Conservation (phyloP, 768 basidiomycete genomes). For the Harrya chromipes region DNA sequence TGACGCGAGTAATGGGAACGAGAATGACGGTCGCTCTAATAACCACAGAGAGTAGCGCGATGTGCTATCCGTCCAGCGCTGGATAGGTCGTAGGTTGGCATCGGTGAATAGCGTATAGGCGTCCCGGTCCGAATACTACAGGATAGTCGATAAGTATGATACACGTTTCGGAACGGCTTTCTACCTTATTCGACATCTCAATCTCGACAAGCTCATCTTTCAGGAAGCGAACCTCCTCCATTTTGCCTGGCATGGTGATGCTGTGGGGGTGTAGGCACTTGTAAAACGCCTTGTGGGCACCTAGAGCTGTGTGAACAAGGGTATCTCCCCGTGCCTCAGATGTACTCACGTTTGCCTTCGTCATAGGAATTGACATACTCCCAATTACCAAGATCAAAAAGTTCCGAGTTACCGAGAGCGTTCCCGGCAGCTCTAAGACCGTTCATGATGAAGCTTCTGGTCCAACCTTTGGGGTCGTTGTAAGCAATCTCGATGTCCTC, state of each 20-base stretch:
- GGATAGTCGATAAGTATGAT: slow-evolving; percentile 1
- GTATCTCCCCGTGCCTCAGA: not conserved
- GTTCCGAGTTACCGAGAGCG: slow-evolving; percentile 59
- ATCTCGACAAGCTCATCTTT: slow-evolving; percentile 79
- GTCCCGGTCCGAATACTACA: slow-evolving; percentile 77
- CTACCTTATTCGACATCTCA: slow-evolving; percentile 86
- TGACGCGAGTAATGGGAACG: slow-evolving; percentile 60
- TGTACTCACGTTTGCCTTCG: slow-evolving; percentile 44
- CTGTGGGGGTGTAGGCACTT: slow-evolving; percentile 60
- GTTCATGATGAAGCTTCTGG: slow-evolving; percentile 81
- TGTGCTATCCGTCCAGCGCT: slow-evolving; percentile 78
- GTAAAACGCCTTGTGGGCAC: slow-evolving; percentile 83
- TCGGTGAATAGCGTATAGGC: slow-evolving; percentile 65
- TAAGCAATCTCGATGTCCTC: slow-evolving; percentile 81
- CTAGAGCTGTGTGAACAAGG: slow-evolving; percentile 34
- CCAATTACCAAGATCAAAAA: slow-evolving; percentile 72
- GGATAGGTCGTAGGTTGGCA: slow-evolving; percentile 77
- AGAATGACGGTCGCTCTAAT: slow-evolving; percentile 80
- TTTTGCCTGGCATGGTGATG: slow-evolving; percentile 47
- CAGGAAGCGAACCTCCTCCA: slow-evolving; percentile 49
- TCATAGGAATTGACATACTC: slow-evolving; percentile 66
- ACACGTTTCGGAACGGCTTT: not conserved
- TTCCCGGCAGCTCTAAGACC: slow-evolving; percentile 69
- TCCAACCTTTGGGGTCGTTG: slow-evolving; percentile 74
- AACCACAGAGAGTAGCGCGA: slow-evolving; percentile 84